Base-by-base conservation (phyloP, 192 early-diverging fungal genomes). In the Coemansia interrupta region DNA sequence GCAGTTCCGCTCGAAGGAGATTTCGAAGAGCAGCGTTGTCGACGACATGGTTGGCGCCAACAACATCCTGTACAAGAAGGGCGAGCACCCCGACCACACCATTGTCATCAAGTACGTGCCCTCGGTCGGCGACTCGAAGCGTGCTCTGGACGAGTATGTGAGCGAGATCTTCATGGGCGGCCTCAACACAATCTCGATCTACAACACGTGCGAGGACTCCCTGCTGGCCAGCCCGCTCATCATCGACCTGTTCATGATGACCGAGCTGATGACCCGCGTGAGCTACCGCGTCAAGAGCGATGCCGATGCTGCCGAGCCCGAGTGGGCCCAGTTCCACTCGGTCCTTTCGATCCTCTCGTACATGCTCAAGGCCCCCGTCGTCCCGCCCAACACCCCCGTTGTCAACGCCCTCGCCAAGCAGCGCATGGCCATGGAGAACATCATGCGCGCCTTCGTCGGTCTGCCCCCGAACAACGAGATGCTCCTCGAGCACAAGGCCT, bases 1-100 rank as follows among this genome's bases (percentile, higher is more conserved):
- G 81, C 96, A 99, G 87, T 99, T 99, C 88, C 89, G 96, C 45
- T 90, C 88, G 72, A 99, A 99, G 91, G 96, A 99, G 76, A 99
- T 99, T 78, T 95, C 92, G 66, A 99, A 99, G 86, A 90, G 87
- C 68, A 95, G 86, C 73, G 96, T 99, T 41, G 96, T 99, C 53
- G 96, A 99, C 75, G 96, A 99, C 70, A 99, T 99, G 96, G 96
- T 99, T 7, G 88, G 87, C 44, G 86, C 94, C 68, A 99, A 99
- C 83, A 64, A 84, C 58, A 82, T 99, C 50, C 70, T 98, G 55
- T 98, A 96, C 86, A 84, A 85, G 76, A 85, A 89, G 72, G 82
- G 77, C 48, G 79, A 81, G 70, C 86, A 88, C 69, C 89, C 89
- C 24, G 89, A 90, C 67, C 86, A 88, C 77, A 87, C 91, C 75